These are phyloP conservation scores for Aspergillus versicolor DNA, from an alignment of 2,329 filamentous ascomycete species.

Conservation along the genomic window DNA sequence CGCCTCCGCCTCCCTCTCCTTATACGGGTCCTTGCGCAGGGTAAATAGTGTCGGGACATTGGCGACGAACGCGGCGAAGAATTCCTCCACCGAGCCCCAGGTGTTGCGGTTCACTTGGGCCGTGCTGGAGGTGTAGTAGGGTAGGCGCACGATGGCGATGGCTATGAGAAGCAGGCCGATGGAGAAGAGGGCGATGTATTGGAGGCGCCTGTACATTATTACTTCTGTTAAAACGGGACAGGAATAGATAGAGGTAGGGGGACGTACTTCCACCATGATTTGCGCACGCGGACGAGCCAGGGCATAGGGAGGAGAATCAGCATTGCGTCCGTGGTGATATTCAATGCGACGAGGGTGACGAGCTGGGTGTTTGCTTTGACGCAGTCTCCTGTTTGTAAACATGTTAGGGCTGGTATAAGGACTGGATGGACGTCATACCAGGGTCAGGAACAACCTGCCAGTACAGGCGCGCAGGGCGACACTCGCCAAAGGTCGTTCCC, in stretches of 20 bases:
- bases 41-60: conserved; percentile 14
- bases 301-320: conserved; percentile 14
- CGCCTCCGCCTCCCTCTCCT: not conserved
- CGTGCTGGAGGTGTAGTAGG: not conserved
- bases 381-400: not conserved
- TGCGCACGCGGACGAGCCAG: conserved; percentile 9
- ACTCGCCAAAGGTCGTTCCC: conserved; percentile 6
- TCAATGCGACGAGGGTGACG: conserved; percentile 1
- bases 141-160: conserved; percentile 10
- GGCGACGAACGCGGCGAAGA: conserved; percentile 12
- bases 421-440: not conserved
- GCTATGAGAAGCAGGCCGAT: conserved; percentile 10
- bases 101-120: conserved; percentile 4
- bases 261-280: conserved; percentile 8
- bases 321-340: conserved; percentile 11
- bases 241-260: too few species aligned
- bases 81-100: conserved; percentile 7
- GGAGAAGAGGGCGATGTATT: conserved; percentile 12
- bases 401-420: too few species aligned
- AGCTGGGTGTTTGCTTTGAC: conserved; percentile 3
- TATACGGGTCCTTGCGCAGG: not conserved
- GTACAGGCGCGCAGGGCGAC: conserved; percentile 5
- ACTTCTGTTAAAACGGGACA: too few species aligned
- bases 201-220: conserved; percentile 2
- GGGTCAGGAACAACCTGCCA: conserved; percentile 13